phyloP scores from a whole-genome alignment of 2,329 filamentous ascomycete species.

The Sarocladium strictum region DNA sequence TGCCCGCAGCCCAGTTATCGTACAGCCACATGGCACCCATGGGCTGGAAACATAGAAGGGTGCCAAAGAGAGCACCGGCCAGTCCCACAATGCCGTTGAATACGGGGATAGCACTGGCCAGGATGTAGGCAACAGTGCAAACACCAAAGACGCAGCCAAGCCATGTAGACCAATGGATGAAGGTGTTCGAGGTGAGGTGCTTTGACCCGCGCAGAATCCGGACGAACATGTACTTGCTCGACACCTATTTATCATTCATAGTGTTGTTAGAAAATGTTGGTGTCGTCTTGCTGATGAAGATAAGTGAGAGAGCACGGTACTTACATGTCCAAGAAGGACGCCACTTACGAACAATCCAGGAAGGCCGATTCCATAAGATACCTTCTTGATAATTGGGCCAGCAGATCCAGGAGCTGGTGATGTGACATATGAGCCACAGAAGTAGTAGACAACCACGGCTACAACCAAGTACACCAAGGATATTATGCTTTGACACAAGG shows the following conservation, averaged over 20 bases:
- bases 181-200: conserved; percentile 22
- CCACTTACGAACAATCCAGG: conserved; percentile 21
- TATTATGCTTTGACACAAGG: conserved; percentile 21
- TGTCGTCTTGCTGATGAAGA: too few species aligned
- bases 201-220: conserved; percentile 21
- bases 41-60: conserved; percentile 20
- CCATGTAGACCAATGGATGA: conserved; percentile 25
- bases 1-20: conserved; percentile 27
- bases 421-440: conserved; percentile 37
- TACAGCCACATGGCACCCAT: conserved; percentile 36
- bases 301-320: not conserved
- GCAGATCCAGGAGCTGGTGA: conserved; percentile 40
- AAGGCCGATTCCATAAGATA: conserved; percentile 32
- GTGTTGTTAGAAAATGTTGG: not conserved
- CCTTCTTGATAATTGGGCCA: conserved; percentile 33
- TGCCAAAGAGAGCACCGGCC: conserved; percentile 20
- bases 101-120: conserved; percentile 22
- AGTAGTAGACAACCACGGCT: conserved; percentile 36
- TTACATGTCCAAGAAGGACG: conserved; percentile 21
- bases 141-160: conserved; percentile 21
- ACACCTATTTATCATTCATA: conserved; percentile 10
- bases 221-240: conserved; percentile 22
- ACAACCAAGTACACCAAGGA: conserved; percentile 26
- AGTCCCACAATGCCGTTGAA: conserved; percentile 23
- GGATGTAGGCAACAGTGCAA: conserved; percentile 20